Evolutionary conservation across 352 stramenopile species (phyloP).

Genomic region (Pythium scleroteichum): DNA sequence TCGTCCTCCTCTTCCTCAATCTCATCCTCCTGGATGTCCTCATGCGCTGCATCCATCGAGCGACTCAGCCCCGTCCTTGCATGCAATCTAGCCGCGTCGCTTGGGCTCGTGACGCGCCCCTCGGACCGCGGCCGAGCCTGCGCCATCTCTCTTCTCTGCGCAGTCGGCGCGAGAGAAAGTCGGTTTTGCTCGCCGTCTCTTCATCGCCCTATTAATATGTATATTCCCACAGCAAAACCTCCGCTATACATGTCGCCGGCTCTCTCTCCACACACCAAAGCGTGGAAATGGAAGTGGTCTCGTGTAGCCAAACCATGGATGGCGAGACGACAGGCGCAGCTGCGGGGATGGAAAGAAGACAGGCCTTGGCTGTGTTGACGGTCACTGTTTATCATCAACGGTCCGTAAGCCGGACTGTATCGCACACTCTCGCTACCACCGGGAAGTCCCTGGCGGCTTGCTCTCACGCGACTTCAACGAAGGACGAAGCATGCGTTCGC

Average conservation of each 20-base stretch:
- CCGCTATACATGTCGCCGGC: not conserved
- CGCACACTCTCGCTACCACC: no score
- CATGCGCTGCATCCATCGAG: not conserved
- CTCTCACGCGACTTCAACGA: no score
- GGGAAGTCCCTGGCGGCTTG: no score
- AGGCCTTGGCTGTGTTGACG: no score
- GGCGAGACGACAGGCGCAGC: no score
- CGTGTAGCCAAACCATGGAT: not conserved
- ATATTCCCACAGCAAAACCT: not conserved
- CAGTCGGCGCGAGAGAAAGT: constrained; percentile 21
- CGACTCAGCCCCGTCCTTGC: constrained; percentile 1
- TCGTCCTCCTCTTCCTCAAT: constrained; percentile 2
- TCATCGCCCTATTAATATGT: no score
- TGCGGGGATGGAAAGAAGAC: no score
- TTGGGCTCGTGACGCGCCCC: not conserved
- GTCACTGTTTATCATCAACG: no score
- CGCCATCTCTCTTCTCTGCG: not conserved
- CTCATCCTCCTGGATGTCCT: not conserved
- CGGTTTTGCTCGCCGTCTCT: constrained; percentile 2
- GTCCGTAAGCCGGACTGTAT: no score
- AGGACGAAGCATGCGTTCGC: no score
- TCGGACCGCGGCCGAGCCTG: not conserved
- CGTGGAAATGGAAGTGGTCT: not conserved
- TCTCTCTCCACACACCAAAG: not conserved
- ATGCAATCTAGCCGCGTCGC: not conserved